These are phyloP conservation scores for Drechmeria coniospora DNA, from an alignment of 2,329 filamentous ascomycete genomes.

Conservation along the genomic window DNA sequence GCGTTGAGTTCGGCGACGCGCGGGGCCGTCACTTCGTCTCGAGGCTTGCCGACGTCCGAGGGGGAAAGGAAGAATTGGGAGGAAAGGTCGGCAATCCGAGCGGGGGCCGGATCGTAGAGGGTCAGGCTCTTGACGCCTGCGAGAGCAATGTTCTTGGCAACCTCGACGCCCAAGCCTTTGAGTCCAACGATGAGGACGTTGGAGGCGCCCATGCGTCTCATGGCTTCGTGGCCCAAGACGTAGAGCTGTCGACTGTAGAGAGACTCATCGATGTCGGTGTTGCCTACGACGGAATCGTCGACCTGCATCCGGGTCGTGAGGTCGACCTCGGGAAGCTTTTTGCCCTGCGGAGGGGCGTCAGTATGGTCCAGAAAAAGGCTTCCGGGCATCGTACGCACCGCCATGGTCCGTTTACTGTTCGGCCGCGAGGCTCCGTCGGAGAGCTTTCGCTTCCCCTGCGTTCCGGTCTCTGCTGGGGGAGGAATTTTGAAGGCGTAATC, in stretches of 20 bases:
- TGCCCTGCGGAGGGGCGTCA: too few relatives aligned
- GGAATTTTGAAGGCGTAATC: conserved; percentile 20
- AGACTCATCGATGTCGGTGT: conserved; percentile 53
- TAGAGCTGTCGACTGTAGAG: conserved; percentile 63
- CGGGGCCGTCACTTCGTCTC: conserved; percentile 74
- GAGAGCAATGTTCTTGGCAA: conserved; percentile 96
- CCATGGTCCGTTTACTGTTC: conserved; percentile 44
- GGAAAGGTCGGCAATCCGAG: conserved; percentile 76
- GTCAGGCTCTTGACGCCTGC: conserved; percentile 96
- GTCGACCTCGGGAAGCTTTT: conserved; percentile 42
- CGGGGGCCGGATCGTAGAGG: conserved; percentile 76
- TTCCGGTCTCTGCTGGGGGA: conserved; percentile 20
- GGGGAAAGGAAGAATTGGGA: conserved; percentile 91
- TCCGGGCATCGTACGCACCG: conserved; percentile 29
- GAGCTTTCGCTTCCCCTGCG: conserved; percentile 54
- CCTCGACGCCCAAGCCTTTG: conserved; percentile 90
- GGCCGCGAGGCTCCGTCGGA: conserved; percentile 43
- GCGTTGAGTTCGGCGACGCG: conserved; percentile 89
- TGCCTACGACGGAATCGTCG: conserved; percentile 40
- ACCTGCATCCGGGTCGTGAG: conserved; percentile 51
- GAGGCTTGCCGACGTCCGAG: conserved; percentile 80
- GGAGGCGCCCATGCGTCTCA: conserved; percentile 98
- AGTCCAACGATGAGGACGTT: conserved; percentile 86
- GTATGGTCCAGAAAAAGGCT: conserved; percentile 1
- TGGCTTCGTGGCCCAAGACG: conserved; percentile 62